A percentile compares a stretch with the other conserved stretches of the same genome.
These are phyloP conservation scores for Tolypocladium cylindrosporum DNA, from an alignment of 2,329 filamentous ascomycete species.

Conservation along the genomic window DNA sequence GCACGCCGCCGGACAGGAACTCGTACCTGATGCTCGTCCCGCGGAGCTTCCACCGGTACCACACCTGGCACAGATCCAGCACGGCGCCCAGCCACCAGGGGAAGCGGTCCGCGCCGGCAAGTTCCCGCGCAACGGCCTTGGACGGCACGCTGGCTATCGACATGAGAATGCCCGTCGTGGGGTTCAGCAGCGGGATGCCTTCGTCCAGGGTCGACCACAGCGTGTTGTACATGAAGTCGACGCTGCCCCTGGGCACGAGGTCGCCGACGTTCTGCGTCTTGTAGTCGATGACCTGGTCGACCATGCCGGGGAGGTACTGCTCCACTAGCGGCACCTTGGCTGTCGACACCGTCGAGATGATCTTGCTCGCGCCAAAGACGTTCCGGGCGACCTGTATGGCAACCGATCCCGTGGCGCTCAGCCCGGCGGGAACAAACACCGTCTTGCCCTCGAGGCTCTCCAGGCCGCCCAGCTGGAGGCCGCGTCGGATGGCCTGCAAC, in stretches of 20 bases:
- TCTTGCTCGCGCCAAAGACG: conserved; percentile 32
- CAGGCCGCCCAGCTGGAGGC: conserved; percentile 23
- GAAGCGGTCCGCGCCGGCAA: conserved; percentile 20
- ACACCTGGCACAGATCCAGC: conserved; percentile 25
- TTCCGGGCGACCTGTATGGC: conserved; percentile 40
- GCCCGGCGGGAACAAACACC: conserved; percentile 38
- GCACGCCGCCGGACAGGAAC: conserved; percentile 33
- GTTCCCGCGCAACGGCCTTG: conserved; percentile 14
- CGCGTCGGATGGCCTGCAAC: conserved; percentile 30
- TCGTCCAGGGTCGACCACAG: conserved; percentile 25
- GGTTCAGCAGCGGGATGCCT: conserved; percentile 29
- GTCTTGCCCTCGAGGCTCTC: conserved; percentile 36
- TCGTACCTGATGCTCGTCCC: conserved; percentile 34
- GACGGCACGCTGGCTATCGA: conserved; percentile 29
- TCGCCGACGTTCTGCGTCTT: conserved; percentile 26
- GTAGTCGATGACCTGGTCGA: conserved; percentile 44
- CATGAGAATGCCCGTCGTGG: conserved; percentile 25
- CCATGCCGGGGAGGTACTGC: conserved; percentile 28
- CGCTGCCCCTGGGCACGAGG: conserved; percentile 27
- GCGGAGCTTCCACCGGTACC: conserved; percentile 29
- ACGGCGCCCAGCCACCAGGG: conserved; percentile 28
- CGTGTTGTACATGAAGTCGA: conserved; percentile 43
- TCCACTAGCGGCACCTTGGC: conserved; percentile 36
- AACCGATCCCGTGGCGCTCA: conserved; percentile 36
- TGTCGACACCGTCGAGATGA: conserved; percentile 44